Evolutionary conservation across 1,139 yeast genomes (phyloP), one percentile per base, ranked within the genome.

Genomic region (Yamadazyma atmosphaerica): DNA sequence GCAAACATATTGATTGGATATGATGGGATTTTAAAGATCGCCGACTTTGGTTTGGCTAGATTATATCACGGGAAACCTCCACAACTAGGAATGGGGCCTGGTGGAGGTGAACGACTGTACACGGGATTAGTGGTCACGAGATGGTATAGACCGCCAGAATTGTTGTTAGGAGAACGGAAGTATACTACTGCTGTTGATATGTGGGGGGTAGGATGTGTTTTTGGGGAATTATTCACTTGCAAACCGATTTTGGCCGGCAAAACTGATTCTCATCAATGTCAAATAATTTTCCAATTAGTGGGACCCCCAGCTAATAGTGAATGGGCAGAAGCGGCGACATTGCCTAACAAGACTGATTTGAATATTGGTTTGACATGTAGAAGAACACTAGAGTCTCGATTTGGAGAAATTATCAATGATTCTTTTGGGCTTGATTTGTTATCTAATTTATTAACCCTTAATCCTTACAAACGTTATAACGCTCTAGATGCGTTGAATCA

Each of bases 141-240:
- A 51, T 92, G 98, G 98, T 92, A 94, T 61, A 72, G 99, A 42
- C 95, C 98, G 0, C 98, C 98, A 0, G 54, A 92, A 59, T 72
- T 92, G 16, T 73, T 92, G 17, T 63, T 92, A 38, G 97, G 97
- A 1, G 96, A 89, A 50, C 71, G 85, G 44, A 71, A 76, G 43
- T 92, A 92, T 56, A 89, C 98, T 2, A 86, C 97, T 0, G 95
- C 98, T 0, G 90, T 92, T 14, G 97, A 92, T 62, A 74, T 92
- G 63, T 92, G 98, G 98, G 98, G 98, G 1, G 79, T 87, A 10
- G 98, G 98, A 2, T 94, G 98, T 64, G 95, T 94, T 0, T 83
- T 94, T 60, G 98, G 89, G 0, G 99, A 94, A 60, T 72, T 90
- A 54, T 92, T 86, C 63, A 79, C 80, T 29, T 77, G 80, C 42